Evolutionary conservation across 2,329 filamentous ascomycete species (phyloP).

Genomic region (Cyphellophora attinorum): DNA sequence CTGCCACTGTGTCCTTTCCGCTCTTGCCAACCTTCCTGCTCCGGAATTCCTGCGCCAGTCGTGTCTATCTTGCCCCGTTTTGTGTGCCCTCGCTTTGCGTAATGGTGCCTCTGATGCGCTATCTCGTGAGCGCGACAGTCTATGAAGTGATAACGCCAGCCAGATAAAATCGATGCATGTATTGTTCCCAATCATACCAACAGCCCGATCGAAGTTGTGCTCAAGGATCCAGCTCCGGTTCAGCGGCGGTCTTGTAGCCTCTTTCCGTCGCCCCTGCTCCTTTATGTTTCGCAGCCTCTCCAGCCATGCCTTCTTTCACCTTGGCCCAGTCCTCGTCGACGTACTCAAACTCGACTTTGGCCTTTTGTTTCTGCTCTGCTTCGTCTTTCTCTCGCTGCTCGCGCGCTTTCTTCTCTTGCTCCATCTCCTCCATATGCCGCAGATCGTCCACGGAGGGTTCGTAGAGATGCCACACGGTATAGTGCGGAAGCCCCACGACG

Average conservation of each 20-base stretch:
- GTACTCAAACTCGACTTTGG: conserved; percentile 72
- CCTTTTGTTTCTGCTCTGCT: conserved; percentile 63
- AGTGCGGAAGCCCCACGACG: conserved; percentile 90
- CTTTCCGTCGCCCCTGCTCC: conserved; percentile 33
- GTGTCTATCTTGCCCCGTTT: too few species aligned
- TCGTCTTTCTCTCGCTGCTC: conserved; percentile 72
- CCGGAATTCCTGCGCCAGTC: too few species aligned
- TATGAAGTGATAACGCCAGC: too few species aligned
- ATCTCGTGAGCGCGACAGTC: too few species aligned
- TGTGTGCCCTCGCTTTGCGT: too few species aligned
- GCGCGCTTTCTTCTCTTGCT: conserved; percentile 67
- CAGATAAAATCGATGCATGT: too few species aligned
- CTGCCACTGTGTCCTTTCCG: too few species aligned
- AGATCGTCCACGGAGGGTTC: conserved; percentile 98
- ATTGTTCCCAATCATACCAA: too few species aligned
- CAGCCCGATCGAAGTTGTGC: neutral
- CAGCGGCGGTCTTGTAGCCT: conserved; percentile 17
- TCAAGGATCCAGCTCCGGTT: conserved; percentile 9
- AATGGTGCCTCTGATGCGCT: too few species aligned
- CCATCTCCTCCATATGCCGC: conserved; percentile 98
- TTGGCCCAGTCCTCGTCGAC: conserved; percentile 75
- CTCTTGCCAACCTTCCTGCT: too few species aligned
- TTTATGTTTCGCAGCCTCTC: conserved; percentile 45
- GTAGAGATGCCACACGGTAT: conserved; percentile 99
- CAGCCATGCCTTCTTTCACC: conserved; percentile 71